phyloP scores from a whole-genome alignment of 768 basidiomycete genomes.

The Lactifluus pinguis region DNA sequence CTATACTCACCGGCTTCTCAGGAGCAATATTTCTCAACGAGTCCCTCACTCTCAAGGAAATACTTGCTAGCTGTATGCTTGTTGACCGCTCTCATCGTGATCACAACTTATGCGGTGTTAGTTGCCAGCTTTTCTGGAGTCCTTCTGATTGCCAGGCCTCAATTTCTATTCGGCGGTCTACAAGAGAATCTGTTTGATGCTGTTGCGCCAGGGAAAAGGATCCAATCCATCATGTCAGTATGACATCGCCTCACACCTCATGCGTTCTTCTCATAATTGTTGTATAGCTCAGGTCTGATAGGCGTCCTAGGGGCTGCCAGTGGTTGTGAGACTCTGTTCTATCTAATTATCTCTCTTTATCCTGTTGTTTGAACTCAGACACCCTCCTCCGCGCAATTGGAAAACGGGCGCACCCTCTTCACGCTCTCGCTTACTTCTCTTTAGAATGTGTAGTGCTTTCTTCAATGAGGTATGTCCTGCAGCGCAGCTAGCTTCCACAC shows the following conservation, averaged over 20 bases:
- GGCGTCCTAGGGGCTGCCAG: slow-evolving; percentile 59
- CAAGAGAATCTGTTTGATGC: neutral
- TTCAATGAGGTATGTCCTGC: slow-evolving; percentile 23
- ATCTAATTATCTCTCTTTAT: neutral
- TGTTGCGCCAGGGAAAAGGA: slow-evolving; percentile 30
- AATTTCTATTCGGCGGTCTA: slow-evolving; percentile 52
- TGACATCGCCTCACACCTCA: neutral
- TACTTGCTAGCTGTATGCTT: slow-evolving; percentile 41
- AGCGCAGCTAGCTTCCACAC: neutral
- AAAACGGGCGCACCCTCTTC: slow-evolving; percentile 63
- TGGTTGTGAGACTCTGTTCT: slow-evolving; percentile 45
- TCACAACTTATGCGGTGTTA: slow-evolving; percentile 18
- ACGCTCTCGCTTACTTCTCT: slow-evolving; percentile 61
- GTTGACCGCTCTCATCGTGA: neutral
- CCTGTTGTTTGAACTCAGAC: slow-evolving; percentile 25
- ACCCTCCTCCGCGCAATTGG: slow-evolving; percentile 60
- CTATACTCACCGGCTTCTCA: slow-evolving; percentile 52
- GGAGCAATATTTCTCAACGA: slow-evolving; percentile 60
- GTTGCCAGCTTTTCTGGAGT: slow-evolving; percentile 68
- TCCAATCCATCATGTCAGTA: slow-evolving; percentile 51
- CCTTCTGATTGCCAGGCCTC: slow-evolving; percentile 71
- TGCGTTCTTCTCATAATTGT: neutral
- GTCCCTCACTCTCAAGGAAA: slow-evolving; percentile 43
- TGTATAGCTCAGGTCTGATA: slow-evolving; percentile 45
- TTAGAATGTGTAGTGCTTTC: slow-evolving; percentile 40